phyloP scores from a whole-genome alignment of 441 rosid species.

The Gossypium gossypioides region DNA sequence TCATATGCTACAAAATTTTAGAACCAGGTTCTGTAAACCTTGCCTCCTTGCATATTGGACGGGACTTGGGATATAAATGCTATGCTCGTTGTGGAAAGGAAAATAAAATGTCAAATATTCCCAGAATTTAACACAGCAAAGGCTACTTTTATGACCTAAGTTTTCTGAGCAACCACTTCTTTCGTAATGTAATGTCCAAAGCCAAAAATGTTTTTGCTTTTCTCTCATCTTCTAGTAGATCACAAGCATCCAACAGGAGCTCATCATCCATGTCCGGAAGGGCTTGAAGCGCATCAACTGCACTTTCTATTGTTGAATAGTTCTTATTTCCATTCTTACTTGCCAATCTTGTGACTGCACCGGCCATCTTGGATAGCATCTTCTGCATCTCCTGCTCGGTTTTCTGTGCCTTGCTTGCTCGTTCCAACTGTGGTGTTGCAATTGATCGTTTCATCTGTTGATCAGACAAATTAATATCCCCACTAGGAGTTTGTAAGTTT shows the following conservation, averaged over 20 bases:
- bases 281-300: constrained; percentile 57
- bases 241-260: constrained; percentile 72
- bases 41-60: not conserved
- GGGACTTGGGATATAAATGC: not conserved
- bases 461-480: constrained; percentile 21
- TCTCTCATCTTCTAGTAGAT: constrained; percentile 71
- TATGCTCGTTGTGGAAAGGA: not conserved
- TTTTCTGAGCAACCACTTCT: constrained; percentile 72
- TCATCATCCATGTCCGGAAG: constrained; percentile 68
- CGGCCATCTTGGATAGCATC: constrained; percentile 19
- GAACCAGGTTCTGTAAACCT: not conserved
- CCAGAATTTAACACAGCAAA: not conserved
- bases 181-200: constrained; percentile 44
- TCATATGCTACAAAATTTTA: not conserved
- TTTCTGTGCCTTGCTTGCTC: constrained; percentile 37
- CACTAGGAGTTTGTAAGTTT: constrained; percentile 17
- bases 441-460: constrained; percentile 36
- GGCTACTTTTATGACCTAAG: constrained; percentile 32
- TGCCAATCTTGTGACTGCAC: constrained; percentile 10
- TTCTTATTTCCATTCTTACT: constrained; percentile 25
- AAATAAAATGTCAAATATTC: not conserved
- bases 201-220: constrained; percentile 82
- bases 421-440: constrained; percentile 13
- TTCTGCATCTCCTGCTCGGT: constrained; percentile 27
- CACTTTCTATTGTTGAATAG: constrained; percentile 29